phyloP scores from a whole-genome alignment of 345 rosid genomes.

The Fremontodendron californicum region DNA sequence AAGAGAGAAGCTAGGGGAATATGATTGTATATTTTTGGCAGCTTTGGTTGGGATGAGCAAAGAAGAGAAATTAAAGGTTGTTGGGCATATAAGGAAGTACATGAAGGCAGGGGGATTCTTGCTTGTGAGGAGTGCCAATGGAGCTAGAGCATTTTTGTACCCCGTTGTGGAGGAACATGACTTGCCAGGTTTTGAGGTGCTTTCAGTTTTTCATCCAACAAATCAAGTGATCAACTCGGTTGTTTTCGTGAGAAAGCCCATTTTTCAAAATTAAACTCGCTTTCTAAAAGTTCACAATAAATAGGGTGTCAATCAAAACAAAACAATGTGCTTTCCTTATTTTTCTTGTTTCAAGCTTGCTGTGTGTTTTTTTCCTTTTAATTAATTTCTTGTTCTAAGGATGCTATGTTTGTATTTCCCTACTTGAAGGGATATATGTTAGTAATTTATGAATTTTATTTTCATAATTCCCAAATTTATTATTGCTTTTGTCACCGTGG shows the following conservation, averaged over 20 bases:
- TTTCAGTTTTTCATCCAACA: conserved; percentile 38
- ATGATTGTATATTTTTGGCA: conserved; percentile 40
- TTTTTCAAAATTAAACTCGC: neutral
- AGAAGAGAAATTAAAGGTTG: conserved; percentile 27
- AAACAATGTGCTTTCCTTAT: too few species aligned
- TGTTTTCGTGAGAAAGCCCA: conserved; percentile 30
- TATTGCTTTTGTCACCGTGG: too few species aligned
- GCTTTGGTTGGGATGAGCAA: conserved; percentile 41
- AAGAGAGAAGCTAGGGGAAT: conserved; percentile 29
- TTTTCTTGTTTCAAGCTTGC: neutral
- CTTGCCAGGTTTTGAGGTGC: conserved; percentile 30
- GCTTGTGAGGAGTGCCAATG: conserved; percentile 40
- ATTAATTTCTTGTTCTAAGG: too few species aligned
- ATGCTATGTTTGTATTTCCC: too few species aligned
- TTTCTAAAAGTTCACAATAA: neutral
- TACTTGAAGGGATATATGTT: too few species aligned
- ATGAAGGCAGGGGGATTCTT: conserved; percentile 34
- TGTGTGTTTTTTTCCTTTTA: neutral
- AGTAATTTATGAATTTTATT: too few species aligned
- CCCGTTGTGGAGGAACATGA: conserved; percentile 33
- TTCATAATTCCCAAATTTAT: too few species aligned
- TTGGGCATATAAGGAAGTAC: conserved; percentile 28
- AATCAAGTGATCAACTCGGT: conserved; percentile 38
- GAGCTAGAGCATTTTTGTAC: conserved; percentile 38
- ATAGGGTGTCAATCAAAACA: neutral